Percentiles rank a stretch among this genome's conserved stretches.
phyloP scores from a whole-genome alignment of 768 basidiomycete genomes.

The Tricholoma matsutake region DNA sequence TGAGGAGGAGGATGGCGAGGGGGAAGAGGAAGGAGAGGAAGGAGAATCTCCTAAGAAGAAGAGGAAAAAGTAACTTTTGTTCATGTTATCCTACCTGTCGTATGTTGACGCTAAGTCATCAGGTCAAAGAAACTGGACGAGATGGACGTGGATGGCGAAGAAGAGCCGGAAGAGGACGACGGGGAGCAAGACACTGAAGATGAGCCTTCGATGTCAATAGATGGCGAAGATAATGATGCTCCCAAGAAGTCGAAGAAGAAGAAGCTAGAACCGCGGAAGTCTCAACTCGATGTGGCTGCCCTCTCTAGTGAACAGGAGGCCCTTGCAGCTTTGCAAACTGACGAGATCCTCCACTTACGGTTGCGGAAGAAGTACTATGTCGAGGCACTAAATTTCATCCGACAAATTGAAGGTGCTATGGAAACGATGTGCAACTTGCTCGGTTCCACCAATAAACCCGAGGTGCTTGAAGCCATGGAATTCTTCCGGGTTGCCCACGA shows the following conservation, averaged over 20 bases:
- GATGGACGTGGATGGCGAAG: conserved; percentile 58
- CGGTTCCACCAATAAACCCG: conserved; percentile 81
- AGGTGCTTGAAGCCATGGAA: conserved; percentile 82
- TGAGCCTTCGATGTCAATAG: conserved; percentile 32
- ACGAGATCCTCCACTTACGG: conserved; percentile 61
- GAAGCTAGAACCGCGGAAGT: conserved; percentile 58
- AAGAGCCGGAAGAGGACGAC: conserved; percentile 37
- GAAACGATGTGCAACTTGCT: conserved; percentile 72
- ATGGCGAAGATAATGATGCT: conserved; percentile 33
- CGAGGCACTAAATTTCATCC: conserved; percentile 84
- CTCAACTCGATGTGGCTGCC: conserved; percentile 65
- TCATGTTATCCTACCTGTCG: background rate
- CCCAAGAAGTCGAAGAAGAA: conserved; percentile 41
- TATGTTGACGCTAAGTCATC: background rate
- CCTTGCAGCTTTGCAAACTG: conserved; percentile 63
- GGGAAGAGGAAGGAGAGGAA: conserved; percentile 17
- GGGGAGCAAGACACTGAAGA: conserved; percentile 33
- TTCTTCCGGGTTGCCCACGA: conserved; percentile 84
- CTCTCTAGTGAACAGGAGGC: conserved; percentile 70
- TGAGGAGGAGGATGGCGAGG: conserved; percentile 26
- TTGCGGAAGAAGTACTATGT: conserved; percentile 83
- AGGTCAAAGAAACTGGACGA: conserved; percentile 35
- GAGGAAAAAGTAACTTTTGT: conserved; percentile 26
- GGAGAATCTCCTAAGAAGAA: conserved; percentile 26
- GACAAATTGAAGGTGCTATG: conserved; percentile 56